Percentiles rank a stretch among this genome's conserved stretches.
phyloP scores from a whole-genome alignment of 257 asterid genomes.

The Lavandula angustifolia region DNA sequence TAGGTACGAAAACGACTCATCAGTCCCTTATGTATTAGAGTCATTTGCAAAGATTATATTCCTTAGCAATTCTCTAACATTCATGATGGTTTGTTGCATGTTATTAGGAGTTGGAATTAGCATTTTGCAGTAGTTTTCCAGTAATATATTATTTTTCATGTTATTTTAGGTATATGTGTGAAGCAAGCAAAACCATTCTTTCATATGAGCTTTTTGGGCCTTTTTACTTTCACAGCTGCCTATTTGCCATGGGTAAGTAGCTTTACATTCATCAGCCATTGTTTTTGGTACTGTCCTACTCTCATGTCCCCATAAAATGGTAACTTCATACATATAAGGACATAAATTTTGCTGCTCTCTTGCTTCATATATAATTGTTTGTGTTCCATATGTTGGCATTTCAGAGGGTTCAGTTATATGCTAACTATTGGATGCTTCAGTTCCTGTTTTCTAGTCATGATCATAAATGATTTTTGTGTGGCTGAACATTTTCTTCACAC shows the following conservation, averaged over 20 bases:
- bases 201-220: constrained; percentile 98
- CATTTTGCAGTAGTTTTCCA: not conserved
- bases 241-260: constrained; percentile 96
- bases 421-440: constrained; percentile 16
- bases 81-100: constrained; percentile 85
- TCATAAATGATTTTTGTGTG: constrained; percentile 3
- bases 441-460: constrained; percentile 7
- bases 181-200: constrained; percentile 98
- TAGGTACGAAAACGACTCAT: too few species aligned
- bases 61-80: constrained; percentile 97
- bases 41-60: constrained; percentile 91
- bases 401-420: constrained; percentile 8
- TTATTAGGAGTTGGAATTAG: constrained; percentile 1
- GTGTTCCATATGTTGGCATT: constrained; percentile 3
- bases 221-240: constrained; percentile 98
- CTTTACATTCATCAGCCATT: constrained; percentile 17
- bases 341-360: constrained; percentile 8
- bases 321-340: not conserved
- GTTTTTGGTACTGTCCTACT: constrained; percentile 25
- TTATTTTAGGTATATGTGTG: constrained; percentile 85
- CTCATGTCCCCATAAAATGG: constrained; percentile 6
- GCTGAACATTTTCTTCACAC: not conserved
- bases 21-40: constrained; percentile 87
- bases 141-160: constrained; percentile 12
- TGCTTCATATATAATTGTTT: constrained; percentile 5